Evolutionary conservation across 495 filamentous ascomycete genomes (phyloP), one percentile per base, ranked within the genome.

Genomic region (Aspergillus ellipticus): DNA sequence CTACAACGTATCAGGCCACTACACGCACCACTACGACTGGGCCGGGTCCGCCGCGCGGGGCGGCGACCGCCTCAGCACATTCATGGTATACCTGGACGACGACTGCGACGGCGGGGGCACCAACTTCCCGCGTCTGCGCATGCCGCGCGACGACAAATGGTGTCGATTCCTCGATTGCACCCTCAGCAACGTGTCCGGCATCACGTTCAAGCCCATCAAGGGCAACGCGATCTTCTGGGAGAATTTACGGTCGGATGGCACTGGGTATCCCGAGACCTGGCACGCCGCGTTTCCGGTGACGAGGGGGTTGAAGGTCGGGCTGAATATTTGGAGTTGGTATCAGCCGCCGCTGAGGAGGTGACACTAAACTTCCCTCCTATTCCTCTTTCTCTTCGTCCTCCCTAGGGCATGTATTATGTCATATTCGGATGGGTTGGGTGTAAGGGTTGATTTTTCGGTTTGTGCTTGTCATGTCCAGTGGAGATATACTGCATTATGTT

Each of bases 201-300:
- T 88, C 4, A 89, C 84, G 42, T 89, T 89, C 60, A 80, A 80
- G 57, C 82, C 86, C 0, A 70, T 86, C 6, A 78, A 81, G 62
- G 87, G 87, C 19, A 88, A 86, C 71, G 87, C 86, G 5, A 79
- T 92, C 15, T 92, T 84, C 64, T 92, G 88, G 87, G 80, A 83
- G 74, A 92, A 92, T 71, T 63, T 92, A 56, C 59, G 76, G 16
- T 65, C 75, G 3, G 80, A 85, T 72, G 86, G 87, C 42, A 71
- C 64, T 6, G 86, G 85, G 24, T 85, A 88, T 68, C 70, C 79
- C 59, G 77, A 83, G 68, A 85, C 80, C 31, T 78, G 88, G 69
- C 88, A 92, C 75, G 86, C 86, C 6, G 85, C 86, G 29, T 63
- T 88, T 63, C 85, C 86, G 33, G 86, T 90, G 6, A 79, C 74